Conservation (phyloP, 768 basidiomycete species). For the Saitozyma sp. region DNA sequence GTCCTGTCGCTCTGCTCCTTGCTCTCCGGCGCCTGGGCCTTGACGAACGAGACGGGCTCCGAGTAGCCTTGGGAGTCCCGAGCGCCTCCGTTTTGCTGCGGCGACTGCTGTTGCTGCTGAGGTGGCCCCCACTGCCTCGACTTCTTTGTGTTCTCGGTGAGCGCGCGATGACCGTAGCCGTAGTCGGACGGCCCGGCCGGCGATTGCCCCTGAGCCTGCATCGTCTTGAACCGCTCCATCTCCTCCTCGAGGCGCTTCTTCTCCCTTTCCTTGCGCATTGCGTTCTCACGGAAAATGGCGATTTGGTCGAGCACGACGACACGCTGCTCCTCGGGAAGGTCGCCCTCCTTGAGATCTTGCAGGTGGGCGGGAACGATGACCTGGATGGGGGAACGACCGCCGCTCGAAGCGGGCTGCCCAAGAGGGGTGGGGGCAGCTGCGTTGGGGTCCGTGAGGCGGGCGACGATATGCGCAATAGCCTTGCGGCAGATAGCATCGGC, state of each 20-base stretch:
- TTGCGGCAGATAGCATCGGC: conserved; percentile 65
- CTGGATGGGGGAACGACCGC: conserved; percentile 29
- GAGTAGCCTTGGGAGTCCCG: conserved; percentile 72
- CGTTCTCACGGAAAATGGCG: conserved; percentile 90
- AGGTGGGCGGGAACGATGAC: conserved; percentile 82
- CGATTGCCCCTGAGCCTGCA: conserved; percentile 12
- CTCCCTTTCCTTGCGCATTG: conserved; percentile 85
- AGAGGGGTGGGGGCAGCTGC: conserved; percentile 64
- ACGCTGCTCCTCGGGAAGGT: conserved; percentile 88
- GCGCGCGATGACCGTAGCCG: conserved; percentile 59
- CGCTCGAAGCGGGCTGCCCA: conserved; percentile 10
- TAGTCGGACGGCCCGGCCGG: conserved; percentile 26
- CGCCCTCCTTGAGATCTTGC: conserved; percentile 92
- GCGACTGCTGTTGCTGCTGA: conserved; percentile 7
- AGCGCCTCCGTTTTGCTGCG: conserved; percentile 8
- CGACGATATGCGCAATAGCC: conserved; percentile 58
- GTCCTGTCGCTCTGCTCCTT: conserved; percentile 61
- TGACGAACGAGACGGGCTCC: conserved; percentile 81
- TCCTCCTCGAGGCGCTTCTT: conserved; percentile 62
- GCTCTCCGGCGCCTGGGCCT: conserved; percentile 54
- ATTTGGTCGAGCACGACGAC: conserved; percentile 95
- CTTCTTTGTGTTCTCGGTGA: conserved; percentile 58
- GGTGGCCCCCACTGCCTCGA: conserved; percentile 12
- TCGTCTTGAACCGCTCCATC: conserved; percentile 39
- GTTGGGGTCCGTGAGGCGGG: conserved; percentile 70